phyloP scores from a whole-genome alignment of 23 red algal species.

The Chondrus crispus region DNA sequence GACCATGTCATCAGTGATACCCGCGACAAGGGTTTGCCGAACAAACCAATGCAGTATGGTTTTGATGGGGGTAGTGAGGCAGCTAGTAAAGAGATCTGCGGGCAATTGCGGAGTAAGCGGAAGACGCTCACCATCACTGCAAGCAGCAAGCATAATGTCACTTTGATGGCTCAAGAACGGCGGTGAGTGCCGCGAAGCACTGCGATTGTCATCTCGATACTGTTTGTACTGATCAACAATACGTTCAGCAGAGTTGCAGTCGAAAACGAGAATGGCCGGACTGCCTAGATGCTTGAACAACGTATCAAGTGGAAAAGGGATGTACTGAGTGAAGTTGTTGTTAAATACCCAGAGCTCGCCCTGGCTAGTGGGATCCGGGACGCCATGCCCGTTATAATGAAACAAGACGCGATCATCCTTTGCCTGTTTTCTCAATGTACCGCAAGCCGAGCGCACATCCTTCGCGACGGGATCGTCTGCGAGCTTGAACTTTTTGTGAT shows the following conservation, averaged over 20 bases:
- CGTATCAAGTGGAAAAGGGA: slow-evolving; percentile 81
- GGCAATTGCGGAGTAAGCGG: slow-evolving; percentile 74
- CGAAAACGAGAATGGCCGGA: slow-evolving; percentile 89
- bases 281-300: slow-evolving; percentile 76
- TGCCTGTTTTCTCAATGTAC: slow-evolving; percentile 61
- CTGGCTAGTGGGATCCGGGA: slow-evolving; percentile 85
- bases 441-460: slow-evolving; percentile 81
- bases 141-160: slow-evolving; percentile 76
- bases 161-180: slow-evolving; percentile 35
- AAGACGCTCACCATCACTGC: slow-evolving; percentile 64
- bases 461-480: slow-evolving; percentile 73
- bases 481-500: slow-evolving; percentile 48
- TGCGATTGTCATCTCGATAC: slow-evolving; percentile 20
- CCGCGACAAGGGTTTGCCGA: slow-evolving; percentile 44
- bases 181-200: neutral
- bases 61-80: slow-evolving; percentile 97
- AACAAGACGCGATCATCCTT: slow-evolving; percentile 94
- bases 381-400: slow-evolving; percentile 99
- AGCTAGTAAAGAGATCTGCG: slow-evolving; percentile 95
- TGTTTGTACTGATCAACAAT: slow-evolving; percentile 73
- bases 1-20: slow-evolving; percentile 74
- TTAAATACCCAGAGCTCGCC: slow-evolving; percentile 99
- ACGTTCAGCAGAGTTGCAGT: slow-evolving; percentile 64
- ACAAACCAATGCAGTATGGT: slow-evolving; percentile 84
- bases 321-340: slow-evolving; percentile 92